Evolutionary conservation across 306 rosid species (phyloP), one percentile per base, ranked within the genome.

Genomic region (Aeschynomene evenia): DNA sequence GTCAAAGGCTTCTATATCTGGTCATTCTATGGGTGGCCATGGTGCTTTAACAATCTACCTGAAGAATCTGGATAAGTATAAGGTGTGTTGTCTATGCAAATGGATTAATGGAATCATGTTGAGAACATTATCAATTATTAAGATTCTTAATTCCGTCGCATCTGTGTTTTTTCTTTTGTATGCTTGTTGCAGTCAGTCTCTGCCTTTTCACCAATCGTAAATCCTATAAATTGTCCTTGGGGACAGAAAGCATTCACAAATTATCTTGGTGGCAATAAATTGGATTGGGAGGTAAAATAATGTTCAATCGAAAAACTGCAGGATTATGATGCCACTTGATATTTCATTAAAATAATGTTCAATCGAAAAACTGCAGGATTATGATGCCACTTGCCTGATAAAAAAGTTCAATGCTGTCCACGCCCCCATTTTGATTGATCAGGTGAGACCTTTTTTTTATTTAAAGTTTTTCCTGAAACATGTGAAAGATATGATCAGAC

Each of bases 1-100:
- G 40, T 86, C 85, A 11, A 85, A 80, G 50, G 98, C 97, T 29
- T 93, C 97, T 22, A 81, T 93, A 75, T 88, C 43, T 82, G 98
- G 98, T 51, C 98, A 93, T 73, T 93, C 98, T 57, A 93, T 93
- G 98, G 98, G 98, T 9, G 97, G 98, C 12, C 97, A 93, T 76
- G 97, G 98, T 68, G 97, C 98, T 79, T 64, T 93, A 33, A 90
- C 94, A 37, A 85, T 93, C 76, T 93, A 85, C 88, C 85, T 90
- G 69, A 93, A 79, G 80, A 93, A 93, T 73, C 69, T 77, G 62
- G 91, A 88, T 74, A 93, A 93, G 56, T 93, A 90, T 76, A 93
- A 93, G 98, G 98, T 90, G 67, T 46, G 60, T 26, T 49, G 29
- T 19, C 24, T 34, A 74, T 73, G 54, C 28, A 33, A 56, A 75